A percentile compares a stretch with the other conserved stretches of the same genome.
phyloP scores from a whole-genome alignment of 441 rosid genomes.

The Populus hybrid region DNA sequence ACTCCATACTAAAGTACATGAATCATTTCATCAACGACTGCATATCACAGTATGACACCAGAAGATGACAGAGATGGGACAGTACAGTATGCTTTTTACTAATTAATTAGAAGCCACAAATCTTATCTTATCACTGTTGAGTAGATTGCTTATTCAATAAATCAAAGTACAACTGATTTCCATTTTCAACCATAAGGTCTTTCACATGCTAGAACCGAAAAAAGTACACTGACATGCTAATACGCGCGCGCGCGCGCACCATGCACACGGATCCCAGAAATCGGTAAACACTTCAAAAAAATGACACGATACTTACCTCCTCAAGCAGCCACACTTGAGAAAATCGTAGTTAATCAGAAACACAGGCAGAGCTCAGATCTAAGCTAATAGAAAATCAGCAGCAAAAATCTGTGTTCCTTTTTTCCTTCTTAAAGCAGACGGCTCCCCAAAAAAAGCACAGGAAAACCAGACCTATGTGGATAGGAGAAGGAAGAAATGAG shows the following conservation, averaged over 20 bases:
- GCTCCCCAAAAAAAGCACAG: neutral
- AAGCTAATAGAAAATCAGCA: neutral
- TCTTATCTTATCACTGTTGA: no score
- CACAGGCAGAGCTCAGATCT: neutral
- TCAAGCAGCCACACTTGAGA: neutral
- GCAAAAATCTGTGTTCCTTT: neutral
- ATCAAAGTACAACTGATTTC: neutral
- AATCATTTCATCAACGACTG: no score
- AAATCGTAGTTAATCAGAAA: neutral
- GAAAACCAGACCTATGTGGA: neutral
- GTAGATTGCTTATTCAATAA: neutral
- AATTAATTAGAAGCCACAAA: no score
- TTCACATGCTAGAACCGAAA: neutral
- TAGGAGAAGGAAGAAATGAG: slow-evolving; percentile 3
- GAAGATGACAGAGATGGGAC: neutral
- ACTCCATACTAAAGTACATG: no score
- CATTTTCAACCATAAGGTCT: neutral
- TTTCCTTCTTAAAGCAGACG: neutral
- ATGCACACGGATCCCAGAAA: neutral
- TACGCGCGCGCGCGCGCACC: no score
- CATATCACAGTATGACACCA: neutral
- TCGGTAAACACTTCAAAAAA: neutral
- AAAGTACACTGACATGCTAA: neutral
- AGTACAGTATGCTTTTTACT: neutral
- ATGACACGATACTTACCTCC: no score